Conservation (phyloP, 140 eudicot species). For the Eryngium alpinum region DNA sequence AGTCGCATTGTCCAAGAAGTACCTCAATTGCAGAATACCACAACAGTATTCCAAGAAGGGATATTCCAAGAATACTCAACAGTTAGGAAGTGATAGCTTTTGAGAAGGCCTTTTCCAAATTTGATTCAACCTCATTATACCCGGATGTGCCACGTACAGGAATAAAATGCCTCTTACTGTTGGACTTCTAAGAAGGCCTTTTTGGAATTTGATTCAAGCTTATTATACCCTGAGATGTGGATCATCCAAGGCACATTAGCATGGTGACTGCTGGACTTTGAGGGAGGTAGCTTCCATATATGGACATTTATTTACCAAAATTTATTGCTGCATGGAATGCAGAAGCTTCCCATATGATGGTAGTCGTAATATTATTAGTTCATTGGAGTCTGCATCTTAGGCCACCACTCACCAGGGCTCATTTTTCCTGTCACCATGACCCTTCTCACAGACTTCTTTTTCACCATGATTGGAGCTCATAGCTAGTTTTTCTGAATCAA, state of each 20-base stretch:
- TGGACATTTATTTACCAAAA: conserved; percentile 68
- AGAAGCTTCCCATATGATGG: conserved; percentile 68
- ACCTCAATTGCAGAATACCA: conserved; percentile 66
- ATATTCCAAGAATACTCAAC: conserved; percentile 41
- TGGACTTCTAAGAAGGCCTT: too few species aligned
- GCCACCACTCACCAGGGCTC: conserved; percentile 94
- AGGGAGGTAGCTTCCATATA: conserved; percentile 73
- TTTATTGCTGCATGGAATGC: conserved; percentile 85
- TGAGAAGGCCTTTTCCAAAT: conserved; percentile 48
- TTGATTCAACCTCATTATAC: conserved; percentile 42
- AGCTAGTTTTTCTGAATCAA: conserved; percentile 36
- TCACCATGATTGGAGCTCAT: conserved; percentile 87
- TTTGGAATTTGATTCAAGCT: too few species aligned
- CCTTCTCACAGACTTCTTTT: conserved; percentile 47
- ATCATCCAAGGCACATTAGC: too few species aligned
- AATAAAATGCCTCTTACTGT: conserved; percentile 51
- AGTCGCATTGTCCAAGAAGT: conserved; percentile 35
- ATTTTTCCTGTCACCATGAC: conserved; percentile 66
- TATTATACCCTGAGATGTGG: too few species aligned
- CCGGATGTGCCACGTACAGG: conserved; percentile 54
- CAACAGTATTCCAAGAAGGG: conserved; percentile 55
- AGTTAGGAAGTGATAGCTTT: conserved; percentile 50
- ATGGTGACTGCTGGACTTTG: conserved; percentile 66
- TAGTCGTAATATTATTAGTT: conserved; percentile 44
- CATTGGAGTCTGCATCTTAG: conserved; percentile 40